phyloP scores from a whole-genome alignment of 805 yeast genomes.

The Phaffomyces opuntiae region DNA sequence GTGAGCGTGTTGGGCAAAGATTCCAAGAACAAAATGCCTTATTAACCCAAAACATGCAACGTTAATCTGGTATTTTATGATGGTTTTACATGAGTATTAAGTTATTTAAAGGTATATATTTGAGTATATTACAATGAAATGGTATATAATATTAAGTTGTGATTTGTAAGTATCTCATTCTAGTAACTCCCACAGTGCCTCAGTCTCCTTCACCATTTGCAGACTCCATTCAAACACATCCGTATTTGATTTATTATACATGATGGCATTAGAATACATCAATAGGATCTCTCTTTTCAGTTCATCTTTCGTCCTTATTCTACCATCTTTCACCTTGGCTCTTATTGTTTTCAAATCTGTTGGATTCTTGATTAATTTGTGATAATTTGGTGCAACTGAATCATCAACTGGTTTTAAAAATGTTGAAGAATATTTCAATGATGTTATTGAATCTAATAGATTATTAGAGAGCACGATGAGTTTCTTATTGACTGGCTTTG shows the following conservation, averaged over 20 bases:
- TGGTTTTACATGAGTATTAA: not conserved
- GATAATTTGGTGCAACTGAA: conserved; percentile 64
- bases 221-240: conserved; percentile 56
- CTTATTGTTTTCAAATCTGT: conserved; percentile 61
- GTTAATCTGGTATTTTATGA: conserved; percentile 4
- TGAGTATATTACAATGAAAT: not conserved
- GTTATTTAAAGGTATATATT: not conserved
- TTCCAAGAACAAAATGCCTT: conserved; percentile 95
- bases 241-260: conserved; percentile 65
- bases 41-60: conserved; percentile 63
- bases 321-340: conserved; percentile 49
- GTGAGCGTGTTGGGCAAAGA: conserved; percentile 97
- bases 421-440: conserved; percentile 68
- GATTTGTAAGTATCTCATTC: not conserved
- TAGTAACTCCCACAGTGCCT: conserved; percentile 47
- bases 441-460: conserved; percentile 55
- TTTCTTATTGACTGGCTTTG: conserved; percentile 29
- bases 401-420: conserved; percentile 64
- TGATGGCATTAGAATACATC: conserved; percentile 80
- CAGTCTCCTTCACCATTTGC: conserved; percentile 67
- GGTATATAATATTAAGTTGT: not conserved
- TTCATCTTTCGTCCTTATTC: conserved; percentile 40
- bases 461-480: conserved; percentile 58
- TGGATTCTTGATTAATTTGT: conserved; percentile 53
- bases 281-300: conserved; percentile 62